Percentiles rank a stretch among this genome's conserved stretches.
phyloP scores from a whole-genome alignment of 2,329 filamentous ascomycete genomes.

The Pleomassaria siparia region DNA sequence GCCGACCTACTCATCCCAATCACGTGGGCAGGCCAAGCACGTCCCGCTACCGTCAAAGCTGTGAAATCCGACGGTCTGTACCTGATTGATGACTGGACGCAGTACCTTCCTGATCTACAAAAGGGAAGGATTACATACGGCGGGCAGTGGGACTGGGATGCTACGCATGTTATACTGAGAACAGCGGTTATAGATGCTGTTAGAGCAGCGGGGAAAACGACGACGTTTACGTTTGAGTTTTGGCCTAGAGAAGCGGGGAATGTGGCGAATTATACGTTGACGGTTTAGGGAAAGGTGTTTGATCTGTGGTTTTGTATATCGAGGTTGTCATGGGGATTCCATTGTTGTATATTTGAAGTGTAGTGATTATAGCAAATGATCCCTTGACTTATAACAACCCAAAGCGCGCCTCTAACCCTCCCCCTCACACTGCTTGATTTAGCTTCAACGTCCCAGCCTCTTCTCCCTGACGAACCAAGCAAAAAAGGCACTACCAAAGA shows the following conservation, averaged over 20 bases:
- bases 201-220: slow-evolving; percentile 46
- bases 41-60: slow-evolving; percentile 56
- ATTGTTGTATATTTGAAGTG: too few species aligned
- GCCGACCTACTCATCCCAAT: slow-evolving; percentile 54
- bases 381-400: too few species aligned
- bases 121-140: slow-evolving; percentile 51
- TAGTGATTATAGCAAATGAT: too few species aligned
- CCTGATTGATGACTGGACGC: slow-evolving; percentile 60
- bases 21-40: slow-evolving; percentile 54
- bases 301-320: too few species aligned
- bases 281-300: slow-evolving; percentile 27
- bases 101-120: slow-evolving; percentile 56
- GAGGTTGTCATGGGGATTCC: too few species aligned
- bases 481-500: slow-evolving; percentile 50
- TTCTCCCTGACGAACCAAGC: slow-evolving; percentile 52
- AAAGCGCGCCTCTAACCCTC: not conserved
- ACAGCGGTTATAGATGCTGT: slow-evolving; percentile 51
- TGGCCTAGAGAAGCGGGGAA: slow-evolving; percentile 56
- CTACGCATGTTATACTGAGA: slow-evolving; percentile 50
- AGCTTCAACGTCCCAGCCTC: slow-evolving; percentile 24
- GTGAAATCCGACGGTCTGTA: slow-evolving; percentile 51
- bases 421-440: not conserved
- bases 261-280: slow-evolving; percentile 52
- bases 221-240: slow-evolving; percentile 58
- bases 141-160: slow-evolving; percentile 56